Evolutionary conservation across 495 filamentous ascomycete species (phyloP).

Genomic region (Penicillium egyptiacum): DNA sequence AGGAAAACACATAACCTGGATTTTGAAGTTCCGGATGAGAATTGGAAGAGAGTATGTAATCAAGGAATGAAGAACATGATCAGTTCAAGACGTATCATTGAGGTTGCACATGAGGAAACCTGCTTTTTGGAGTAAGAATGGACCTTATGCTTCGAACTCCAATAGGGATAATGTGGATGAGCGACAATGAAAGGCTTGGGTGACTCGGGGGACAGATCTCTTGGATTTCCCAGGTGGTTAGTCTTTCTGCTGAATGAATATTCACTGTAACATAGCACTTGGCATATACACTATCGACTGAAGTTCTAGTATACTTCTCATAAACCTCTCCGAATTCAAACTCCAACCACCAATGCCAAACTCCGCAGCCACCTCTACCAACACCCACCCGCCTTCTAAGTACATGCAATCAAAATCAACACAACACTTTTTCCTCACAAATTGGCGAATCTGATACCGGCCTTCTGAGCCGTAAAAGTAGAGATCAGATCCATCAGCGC

Average conservation of each 20-base stretch:
- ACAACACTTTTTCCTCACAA: constrained; percentile 10
- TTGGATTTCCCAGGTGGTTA: too few species aligned
- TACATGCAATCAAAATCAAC: neutral
- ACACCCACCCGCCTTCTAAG: neutral
- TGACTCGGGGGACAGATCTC: too few species aligned
- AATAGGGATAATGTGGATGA: too few species aligned
- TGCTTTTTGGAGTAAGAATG: neutral
- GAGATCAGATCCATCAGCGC: constrained; percentile 58
- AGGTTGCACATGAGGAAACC: too few species aligned
- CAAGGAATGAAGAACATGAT: too few species aligned
- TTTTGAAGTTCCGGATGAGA: neutral
- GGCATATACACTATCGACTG: neutral
- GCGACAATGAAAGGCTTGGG: too few species aligned
- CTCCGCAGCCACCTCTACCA: neutral
- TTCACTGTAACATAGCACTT: neutral
- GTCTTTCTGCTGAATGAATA: neutral
- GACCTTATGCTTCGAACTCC: too few species aligned
- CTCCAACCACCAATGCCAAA: neutral
- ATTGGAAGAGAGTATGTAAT: too few species aligned
- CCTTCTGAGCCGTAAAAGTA: constrained; percentile 51
- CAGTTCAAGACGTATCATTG: too few species aligned
- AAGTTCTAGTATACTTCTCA: neutral
- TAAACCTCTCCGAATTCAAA: neutral
- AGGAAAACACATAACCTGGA: neutral
- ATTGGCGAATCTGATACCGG: constrained; percentile 29